Conservation (phyloP, 2,329 filamentous ascomycete genomes). For the Phaeophleospora eucalypticola region DNA sequence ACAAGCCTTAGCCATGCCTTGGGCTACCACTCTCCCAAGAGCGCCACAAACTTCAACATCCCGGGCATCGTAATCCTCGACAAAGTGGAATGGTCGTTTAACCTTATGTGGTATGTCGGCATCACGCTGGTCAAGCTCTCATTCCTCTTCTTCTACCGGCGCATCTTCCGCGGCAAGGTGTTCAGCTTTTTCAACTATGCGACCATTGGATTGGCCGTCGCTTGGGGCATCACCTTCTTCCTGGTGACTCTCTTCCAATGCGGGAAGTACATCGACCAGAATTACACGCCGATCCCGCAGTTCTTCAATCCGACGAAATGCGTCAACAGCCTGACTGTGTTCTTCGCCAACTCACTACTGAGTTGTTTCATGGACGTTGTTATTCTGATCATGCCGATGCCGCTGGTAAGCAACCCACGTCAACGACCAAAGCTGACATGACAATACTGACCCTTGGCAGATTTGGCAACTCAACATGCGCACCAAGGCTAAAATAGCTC, state of each 20-base stretch:
- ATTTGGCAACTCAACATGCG: slow-evolving; percentile 1
- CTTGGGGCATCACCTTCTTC: slow-evolving; percentile 2
- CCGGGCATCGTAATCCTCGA: not conserved
- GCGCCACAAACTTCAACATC: not conserved
- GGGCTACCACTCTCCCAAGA: not conserved
- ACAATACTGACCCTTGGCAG: not conserved
- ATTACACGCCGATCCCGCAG: not conserved
- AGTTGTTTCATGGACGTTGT: slow-evolving; percentile 2
- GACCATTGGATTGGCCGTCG: not conserved
- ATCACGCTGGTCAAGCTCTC: slow-evolving; percentile 2
- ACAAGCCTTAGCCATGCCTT: not conserved
- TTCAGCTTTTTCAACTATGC: slow-evolving; percentile 2
- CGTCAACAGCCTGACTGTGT: slow-evolving; percentile 1
- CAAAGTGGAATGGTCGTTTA: slow-evolving; percentile 1
- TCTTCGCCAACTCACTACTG: not conserved
- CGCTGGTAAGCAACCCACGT: no score
- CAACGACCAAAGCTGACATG: no score
- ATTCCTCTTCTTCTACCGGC: slow-evolving; percentile 2
- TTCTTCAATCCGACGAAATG: slow-evolving; percentile 1
- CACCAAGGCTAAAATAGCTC: no score
- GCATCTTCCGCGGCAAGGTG: not conserved
- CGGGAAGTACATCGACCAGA: slow-evolving; percentile 1
- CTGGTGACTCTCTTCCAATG: not conserved
- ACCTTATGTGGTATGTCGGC: slow-evolving; percentile 2
- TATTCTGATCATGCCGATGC: no score